Conservation (phyloP, 2,329 filamentous ascomycete species). For the Neocucurbitaria cava region DNA sequence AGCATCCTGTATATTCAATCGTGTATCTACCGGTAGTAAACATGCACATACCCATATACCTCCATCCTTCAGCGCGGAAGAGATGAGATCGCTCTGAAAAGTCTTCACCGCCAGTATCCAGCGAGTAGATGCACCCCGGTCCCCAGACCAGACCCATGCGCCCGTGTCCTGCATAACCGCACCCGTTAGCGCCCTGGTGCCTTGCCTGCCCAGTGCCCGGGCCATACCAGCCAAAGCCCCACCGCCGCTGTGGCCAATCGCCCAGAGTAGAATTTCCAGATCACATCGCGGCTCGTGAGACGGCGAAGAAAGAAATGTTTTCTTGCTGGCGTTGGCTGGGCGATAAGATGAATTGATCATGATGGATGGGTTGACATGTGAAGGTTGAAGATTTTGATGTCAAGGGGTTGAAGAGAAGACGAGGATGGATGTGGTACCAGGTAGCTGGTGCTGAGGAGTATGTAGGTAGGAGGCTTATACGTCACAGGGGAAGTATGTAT, state of each 20-base stretch:
- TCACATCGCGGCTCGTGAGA: conserved; percentile 3
- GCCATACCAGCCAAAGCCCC: neutral
- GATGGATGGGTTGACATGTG: no score
- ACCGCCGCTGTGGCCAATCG: neutral
- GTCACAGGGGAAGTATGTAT: no score
- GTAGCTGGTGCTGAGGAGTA: no score
- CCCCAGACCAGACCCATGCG: neutral
- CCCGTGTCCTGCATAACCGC: conserved; percentile 1
- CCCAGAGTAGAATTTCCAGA: conserved; percentile 1
- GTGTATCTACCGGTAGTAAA: no score
- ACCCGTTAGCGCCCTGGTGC: conserved; percentile 3
- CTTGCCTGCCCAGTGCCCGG: no score
- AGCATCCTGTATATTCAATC: no score
- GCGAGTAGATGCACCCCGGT: neutral
- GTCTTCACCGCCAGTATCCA: neutral
- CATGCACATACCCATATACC: no score
- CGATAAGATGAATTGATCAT: neutral
- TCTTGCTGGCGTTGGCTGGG: conserved; percentile 8
- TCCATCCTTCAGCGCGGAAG: no score
- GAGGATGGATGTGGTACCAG: no score
- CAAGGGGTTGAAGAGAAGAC: no score
- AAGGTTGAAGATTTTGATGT: neutral
- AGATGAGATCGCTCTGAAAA: no score
- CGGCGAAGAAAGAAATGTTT: neutral
- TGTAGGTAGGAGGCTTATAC: no score